Percentiles rank a stretch among this genome's conserved stretches.
Evolutionary conservation across 805 yeast species (phyloP).

Genomic region (Yamadazyma sp.): DNA sequence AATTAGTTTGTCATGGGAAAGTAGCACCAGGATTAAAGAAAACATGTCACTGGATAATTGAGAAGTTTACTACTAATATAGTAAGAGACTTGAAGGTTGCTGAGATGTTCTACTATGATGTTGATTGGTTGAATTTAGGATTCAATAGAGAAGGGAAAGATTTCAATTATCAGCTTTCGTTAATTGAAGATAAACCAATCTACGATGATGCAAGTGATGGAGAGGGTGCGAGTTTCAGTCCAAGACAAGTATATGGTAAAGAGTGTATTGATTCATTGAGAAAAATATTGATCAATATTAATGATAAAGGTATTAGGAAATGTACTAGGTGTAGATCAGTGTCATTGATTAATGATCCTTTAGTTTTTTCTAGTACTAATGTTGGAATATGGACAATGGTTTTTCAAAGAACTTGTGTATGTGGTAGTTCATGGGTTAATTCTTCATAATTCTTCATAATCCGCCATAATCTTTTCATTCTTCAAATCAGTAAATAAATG

Average conservation of each 20-base stretch:
- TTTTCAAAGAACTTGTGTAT: constrained; percentile 69
- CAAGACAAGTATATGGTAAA: constrained; percentile 21
- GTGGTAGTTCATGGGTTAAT: constrained; percentile 76
- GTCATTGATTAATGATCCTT: constrained; percentile 39
- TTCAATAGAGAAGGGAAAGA: neutral
- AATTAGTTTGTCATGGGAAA: constrained; percentile 57
- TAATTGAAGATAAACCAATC: constrained; percentile 1
- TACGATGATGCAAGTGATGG: neutral
- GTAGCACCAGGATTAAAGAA: constrained; percentile 46
- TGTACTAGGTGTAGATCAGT: constrained; percentile 42
- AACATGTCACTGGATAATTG: constrained; percentile 43
- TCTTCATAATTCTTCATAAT: too few species aligned
- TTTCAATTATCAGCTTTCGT: neutral
- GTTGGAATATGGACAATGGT: constrained; percentile 56
- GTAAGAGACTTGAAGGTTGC: constrained; percentile 47
- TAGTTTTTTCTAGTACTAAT: constrained; percentile 30
- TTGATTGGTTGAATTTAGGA: constrained; percentile 58
- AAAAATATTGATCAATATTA: constrained; percentile 26
- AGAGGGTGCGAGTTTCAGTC: constrained; percentile 7
- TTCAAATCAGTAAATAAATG: too few species aligned
- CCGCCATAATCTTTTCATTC: too few species aligned
- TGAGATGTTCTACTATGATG: constrained; percentile 60
- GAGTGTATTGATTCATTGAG: constrained; percentile 37
- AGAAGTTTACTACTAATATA: constrained; percentile 43
- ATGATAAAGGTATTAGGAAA: constrained; percentile 22